Conservation (phyloP, 192 early-diverging fungal genomes). For the Globomyces pollinis-pini region DNA sequence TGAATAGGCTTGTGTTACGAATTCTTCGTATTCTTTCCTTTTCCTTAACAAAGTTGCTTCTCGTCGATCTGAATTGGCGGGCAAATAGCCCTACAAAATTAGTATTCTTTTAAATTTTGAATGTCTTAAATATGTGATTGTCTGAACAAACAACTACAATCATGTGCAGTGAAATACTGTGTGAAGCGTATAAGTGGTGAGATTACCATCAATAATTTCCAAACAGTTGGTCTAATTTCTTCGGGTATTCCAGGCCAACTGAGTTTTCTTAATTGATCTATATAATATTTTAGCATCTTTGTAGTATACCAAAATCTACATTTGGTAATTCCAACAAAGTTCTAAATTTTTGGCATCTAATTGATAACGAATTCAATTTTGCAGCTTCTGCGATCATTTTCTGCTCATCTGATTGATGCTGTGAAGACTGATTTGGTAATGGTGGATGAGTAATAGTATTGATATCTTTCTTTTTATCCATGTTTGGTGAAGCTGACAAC, state of each 20-base stretch:
- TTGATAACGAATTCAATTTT: slow-evolving; percentile 42
- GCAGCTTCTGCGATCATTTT: slow-evolving; percentile 46
- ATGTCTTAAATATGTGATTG: neutral
- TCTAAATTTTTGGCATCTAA: slow-evolving; percentile 53
- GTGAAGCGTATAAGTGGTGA: too few relatives aligned
- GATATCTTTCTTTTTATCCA: neutral
- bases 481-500: too few relatives aligned
- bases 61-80: slow-evolving; percentile 77
- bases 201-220: slow-evolving; percentile 82
- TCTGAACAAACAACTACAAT: neutral
- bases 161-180: neutral
- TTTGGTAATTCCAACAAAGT: slow-evolving; percentile 47
- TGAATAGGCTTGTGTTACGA: slow-evolving; percentile 71
- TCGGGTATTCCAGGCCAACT: slow-evolving; percentile 92
- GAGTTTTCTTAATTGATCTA: slow-evolving; percentile 64
- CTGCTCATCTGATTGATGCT: slow-evolving; percentile 16
- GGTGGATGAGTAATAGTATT: neutral
- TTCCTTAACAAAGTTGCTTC: slow-evolving; percentile 78
- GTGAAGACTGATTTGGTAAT: neutral
- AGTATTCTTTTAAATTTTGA: too few relatives aligned
- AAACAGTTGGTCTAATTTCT: slow-evolving; percentile 75
- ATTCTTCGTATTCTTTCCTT: slow-evolving; percentile 88
- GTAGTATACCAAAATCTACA: slow-evolving; percentile 38
- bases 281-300: too few relatives aligned
- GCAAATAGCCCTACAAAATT: slow-evolving; percentile 67